These are phyloP conservation scores for Sarocladiaceae sp. DNA, from an alignment of 2,329 filamentous ascomycete species.

Conservation along the genomic window DNA sequence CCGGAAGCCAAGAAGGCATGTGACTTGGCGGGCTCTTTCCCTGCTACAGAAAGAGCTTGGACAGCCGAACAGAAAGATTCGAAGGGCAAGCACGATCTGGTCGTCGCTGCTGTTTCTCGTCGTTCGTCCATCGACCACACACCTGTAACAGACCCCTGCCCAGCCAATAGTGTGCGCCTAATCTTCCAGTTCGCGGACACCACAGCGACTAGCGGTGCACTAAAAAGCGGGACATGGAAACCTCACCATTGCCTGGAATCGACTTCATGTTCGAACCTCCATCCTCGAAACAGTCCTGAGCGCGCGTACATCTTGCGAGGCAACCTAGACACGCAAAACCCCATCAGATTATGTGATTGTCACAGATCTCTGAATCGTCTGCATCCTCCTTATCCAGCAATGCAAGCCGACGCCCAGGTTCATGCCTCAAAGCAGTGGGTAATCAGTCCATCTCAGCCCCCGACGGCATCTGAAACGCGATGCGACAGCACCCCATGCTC, in stretches of 20 bases:
- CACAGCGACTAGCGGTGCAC: not conserved
- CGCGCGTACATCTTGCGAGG: not conserved
- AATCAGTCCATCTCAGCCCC: slow-evolving; percentile 8
- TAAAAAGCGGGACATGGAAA: not conserved
- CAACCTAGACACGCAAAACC: too few species aligned
- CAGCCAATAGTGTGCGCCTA: slow-evolving; percentile 1
- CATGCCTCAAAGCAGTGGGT: slow-evolving; percentile 6
- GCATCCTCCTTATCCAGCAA: not conserved
- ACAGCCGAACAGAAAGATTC: not conserved
- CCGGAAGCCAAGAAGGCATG: not conserved
- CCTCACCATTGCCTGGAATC: too few species aligned
- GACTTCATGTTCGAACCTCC: too few species aligned
- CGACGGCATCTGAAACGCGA: slow-evolving; percentile 8
- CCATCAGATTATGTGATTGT: too few species aligned
- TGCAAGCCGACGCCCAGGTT: slow-evolving; percentile 1
- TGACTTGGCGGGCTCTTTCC: not conserved
- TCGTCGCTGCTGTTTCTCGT: not conserved
- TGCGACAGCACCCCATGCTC: slow-evolving; percentile 9
- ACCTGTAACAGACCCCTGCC: slow-evolving; percentile 8
- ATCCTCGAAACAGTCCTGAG: slow-evolving; percentile 2
- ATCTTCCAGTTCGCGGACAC: not conserved
- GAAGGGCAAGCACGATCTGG: not conserved
- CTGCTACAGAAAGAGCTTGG: not conserved
- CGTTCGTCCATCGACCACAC: slow-evolving; percentile 1
- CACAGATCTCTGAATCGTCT: not conserved